Evolutionary conservation across 2,329 filamentous ascomycete genomes (phyloP).

Genomic region (Canariomyces notabilis): DNA sequence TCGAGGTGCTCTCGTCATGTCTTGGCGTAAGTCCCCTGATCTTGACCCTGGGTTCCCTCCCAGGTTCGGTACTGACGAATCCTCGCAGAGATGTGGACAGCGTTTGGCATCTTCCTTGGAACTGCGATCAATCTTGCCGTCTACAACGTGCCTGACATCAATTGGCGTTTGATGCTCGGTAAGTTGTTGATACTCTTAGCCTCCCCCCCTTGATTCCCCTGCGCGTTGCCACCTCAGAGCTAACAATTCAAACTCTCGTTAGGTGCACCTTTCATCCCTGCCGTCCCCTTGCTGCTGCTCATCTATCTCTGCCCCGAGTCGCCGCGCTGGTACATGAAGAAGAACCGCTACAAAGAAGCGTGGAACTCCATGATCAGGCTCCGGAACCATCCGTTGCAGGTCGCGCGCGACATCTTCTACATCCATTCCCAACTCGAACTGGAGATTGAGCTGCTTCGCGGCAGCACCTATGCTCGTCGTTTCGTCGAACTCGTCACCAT

Average conservation of each 20-base stretch:
- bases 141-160: slow-evolving; percentile 26
- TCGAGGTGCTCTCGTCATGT: slow-evolving; percentile 74
- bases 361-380: slow-evolving; percentile 50
- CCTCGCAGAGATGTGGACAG: slow-evolving; percentile 55
- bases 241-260: background rate
- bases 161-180: slow-evolving; percentile 38
- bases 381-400: slow-evolving; percentile 52
- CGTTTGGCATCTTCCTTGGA: slow-evolving; percentile 57
- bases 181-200: background rate
- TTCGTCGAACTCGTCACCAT: slow-evolving; percentile 64
- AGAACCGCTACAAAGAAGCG: slow-evolving; percentile 56
- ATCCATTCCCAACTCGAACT: slow-evolving; percentile 60
- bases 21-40: slow-evolving; percentile 52
- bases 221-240: slow-evolving; percentile 17
- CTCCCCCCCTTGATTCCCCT: background rate
- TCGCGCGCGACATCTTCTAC: slow-evolving; percentile 57
- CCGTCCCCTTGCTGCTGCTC: slow-evolving; percentile 51
- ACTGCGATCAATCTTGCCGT: slow-evolving; percentile 59
- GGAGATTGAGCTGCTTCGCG: slow-evolving; percentile 46
- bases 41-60: background rate
- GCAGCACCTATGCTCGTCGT: slow-evolving; percentile 55
- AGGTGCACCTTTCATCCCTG: slow-evolving; percentile 57
- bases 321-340: slow-evolving; percentile 63
- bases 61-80: slow-evolving; percentile 4
- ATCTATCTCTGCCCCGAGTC: slow-evolving; percentile 65